Base-by-base conservation (phyloP, 257 asterid genomes). In the Apocynum venetum region DNA sequence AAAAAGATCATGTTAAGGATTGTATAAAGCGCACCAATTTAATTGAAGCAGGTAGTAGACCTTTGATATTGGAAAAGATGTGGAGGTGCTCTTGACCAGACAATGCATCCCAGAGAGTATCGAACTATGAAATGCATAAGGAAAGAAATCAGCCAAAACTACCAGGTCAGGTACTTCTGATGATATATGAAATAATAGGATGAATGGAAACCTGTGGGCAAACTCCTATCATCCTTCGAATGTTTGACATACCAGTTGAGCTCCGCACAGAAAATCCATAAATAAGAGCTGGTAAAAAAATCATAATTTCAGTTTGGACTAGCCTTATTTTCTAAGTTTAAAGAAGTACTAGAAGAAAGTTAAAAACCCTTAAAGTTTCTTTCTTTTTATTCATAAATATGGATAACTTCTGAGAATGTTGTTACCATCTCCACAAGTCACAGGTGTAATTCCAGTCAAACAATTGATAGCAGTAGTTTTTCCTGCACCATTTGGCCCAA, bases 401-500 rank as follows among this genome's bases (percentile, higher is more conserved):
- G 46, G 9, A 1, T 12, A 19, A 52, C 20, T 36, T 56, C 17
- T 17, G 5, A 25, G 13, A 51, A 40, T 57, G 56, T 44, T 76
- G 88, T 83, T 87, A 93, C 98, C 98, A 86, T 93, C 98, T 82
- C 98, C 98, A 68, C 83, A 80, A 65, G 93, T 91, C 72, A 87
- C 97, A 25, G 98, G 97, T 72, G 98, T 89, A 84, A 89, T 86
- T 75, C 98, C 98, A 48, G 98, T 93, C 89, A 93, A 87, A 83
- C 98, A 93, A 82, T 87, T 93, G 73, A 93, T 93, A 47, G 84
- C 81, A 74, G 98, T 93, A 82, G 98, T 93, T 86, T 93, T 93
- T 68, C 98, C 98, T 73, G 98, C 97, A 81, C 98, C 98, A 83
- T 93, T 93, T 38, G 98, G 98, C 72, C 98, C 98, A 70, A 93